Evolutionary conservation across 1,284 basidiomycete species (phyloP).

Genomic region (Tylopilus sp.): DNA sequence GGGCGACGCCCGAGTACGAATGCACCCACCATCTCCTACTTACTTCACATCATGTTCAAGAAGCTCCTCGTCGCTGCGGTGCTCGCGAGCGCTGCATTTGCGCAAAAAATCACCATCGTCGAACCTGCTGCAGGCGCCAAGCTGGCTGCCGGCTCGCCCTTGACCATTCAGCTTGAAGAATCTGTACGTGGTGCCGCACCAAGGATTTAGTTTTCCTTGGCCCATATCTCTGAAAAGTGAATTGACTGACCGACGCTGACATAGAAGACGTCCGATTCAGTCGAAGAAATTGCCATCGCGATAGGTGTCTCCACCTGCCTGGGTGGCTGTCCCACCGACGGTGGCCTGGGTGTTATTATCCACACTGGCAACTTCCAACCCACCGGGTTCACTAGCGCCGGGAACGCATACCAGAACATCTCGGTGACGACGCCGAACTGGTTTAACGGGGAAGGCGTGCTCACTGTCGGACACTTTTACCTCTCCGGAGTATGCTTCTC

Average conservation of each 20-base stretch:
- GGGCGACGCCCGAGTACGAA: background rate
- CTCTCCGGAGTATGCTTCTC: background rate
- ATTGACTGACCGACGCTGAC: conserved; percentile 19
- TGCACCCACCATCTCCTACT: background rate
- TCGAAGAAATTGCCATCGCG: conserved; percentile 45
- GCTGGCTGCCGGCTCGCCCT: conserved; percentile 39
- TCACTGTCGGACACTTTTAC: conserved; percentile 1
- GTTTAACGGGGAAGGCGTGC: background rate
- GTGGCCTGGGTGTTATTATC: conserved; percentile 42
- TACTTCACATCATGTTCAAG: conserved; percentile 9
- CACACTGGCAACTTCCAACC: conserved; percentile 48
- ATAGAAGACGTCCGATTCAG: conserved; percentile 26
- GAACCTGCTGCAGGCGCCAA: conserved; percentile 37
- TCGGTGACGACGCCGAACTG: background rate
- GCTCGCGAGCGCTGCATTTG: conserved; percentile 25
- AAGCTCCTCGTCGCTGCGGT: conserved; percentile 4
- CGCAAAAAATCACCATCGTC: conserved; percentile 43
- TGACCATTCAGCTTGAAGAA: conserved; percentile 46
- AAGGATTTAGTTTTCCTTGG: no score
- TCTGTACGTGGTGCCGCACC: conserved; percentile 49
- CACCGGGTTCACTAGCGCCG: conserved; percentile 3
- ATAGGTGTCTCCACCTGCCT: conserved; percentile 42
- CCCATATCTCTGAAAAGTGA: background rate
- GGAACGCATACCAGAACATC: background rate
- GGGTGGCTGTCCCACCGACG: conserved; percentile 9